Conservation (phyloP, 1,284 basidiomycete species). For the Austroboletus novae-zelandiae region DNA sequence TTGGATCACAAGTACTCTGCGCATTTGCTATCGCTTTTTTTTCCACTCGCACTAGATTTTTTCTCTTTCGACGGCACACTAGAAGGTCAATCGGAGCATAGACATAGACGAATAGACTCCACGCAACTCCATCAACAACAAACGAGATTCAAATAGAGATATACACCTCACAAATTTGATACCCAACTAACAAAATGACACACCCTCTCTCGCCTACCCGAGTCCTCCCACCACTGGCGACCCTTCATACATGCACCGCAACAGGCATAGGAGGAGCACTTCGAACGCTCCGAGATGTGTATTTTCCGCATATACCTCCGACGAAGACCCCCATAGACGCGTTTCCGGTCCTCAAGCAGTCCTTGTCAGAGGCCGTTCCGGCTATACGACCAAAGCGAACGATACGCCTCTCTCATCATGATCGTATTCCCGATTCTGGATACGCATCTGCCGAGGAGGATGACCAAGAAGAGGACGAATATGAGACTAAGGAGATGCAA, state of each 20-base stretch:
- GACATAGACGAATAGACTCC: conserved; percentile 25
- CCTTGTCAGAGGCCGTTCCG: conserved; percentile 10
- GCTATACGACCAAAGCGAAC: conserved; percentile 14
- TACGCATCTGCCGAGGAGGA: conserved; percentile 64
- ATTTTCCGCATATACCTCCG: conserved; percentile 34
- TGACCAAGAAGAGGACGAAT: conserved; percentile 31
- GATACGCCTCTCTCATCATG: conserved; percentile 35
- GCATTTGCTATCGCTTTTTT: not conserved
- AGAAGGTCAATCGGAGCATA: conserved; percentile 8
- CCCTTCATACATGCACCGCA: conserved; percentile 35
- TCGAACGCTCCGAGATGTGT: conserved; percentile 42
- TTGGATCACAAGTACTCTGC: not conserved
- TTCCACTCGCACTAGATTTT: not conserved
- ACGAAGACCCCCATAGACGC: not conserved
- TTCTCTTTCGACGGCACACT: conserved; percentile 1
- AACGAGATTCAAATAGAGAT: conserved; percentile 5
- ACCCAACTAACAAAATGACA: conserved; percentile 7
- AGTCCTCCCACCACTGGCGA: conserved; percentile 48
- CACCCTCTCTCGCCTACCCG: conserved; percentile 37
- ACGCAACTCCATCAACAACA: conserved; percentile 24
- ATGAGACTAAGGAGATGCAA: not conserved
- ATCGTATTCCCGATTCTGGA: conserved; percentile 53
- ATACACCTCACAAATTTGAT: too few species aligned
- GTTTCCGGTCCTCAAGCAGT: conserved; percentile 14
- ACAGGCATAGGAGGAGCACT: conserved; percentile 14